These are phyloP conservation scores for Vachellia collinsii DNA, from an alignment of 306 rosid species.

Conservation along the genomic window DNA sequence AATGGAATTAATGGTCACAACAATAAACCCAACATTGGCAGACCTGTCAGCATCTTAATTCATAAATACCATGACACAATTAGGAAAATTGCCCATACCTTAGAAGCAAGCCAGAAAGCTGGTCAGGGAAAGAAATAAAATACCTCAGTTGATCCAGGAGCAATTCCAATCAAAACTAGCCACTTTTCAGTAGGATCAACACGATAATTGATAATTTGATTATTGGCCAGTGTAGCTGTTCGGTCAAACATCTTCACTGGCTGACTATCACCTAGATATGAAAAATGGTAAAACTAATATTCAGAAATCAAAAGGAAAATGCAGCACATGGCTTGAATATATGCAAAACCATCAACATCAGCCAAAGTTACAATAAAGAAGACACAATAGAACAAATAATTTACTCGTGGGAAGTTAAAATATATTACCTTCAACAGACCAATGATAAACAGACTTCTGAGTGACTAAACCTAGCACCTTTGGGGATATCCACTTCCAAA, in stretches of 20 bases:
- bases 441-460: conserved; percentile 72
- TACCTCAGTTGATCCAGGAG: conserved; percentile 82
- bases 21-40: conserved; percentile 15
- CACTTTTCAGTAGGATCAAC: conserved; percentile 78
- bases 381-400: not conserved
- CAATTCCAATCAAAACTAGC: conserved; percentile 82
- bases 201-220: conserved; percentile 84
- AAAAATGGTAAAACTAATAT: conserved; percentile 26
- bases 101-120: conserved; percentile 17
- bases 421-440: conserved; percentile 71
- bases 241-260: conserved; percentile 82
- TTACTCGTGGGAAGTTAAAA: not conserved
- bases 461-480: conserved; percentile 69
- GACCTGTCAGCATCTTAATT: not conserved
- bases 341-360: not conserved
- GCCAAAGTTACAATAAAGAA: conserved; percentile 19
- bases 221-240: conserved; percentile 68
- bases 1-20: not conserved
- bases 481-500: conserved; percentile 84
- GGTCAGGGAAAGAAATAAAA: conserved; percentile 34
- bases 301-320: conserved; percentile 8
- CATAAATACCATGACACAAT: conserved; percentile 24
- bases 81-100: conserved; percentile 12
- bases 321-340: not conserved
- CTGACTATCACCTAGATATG: conserved; percentile 62